Conservation (phyloP, 495 filamentous ascomycete species). For the Neurospora africana region DNA sequence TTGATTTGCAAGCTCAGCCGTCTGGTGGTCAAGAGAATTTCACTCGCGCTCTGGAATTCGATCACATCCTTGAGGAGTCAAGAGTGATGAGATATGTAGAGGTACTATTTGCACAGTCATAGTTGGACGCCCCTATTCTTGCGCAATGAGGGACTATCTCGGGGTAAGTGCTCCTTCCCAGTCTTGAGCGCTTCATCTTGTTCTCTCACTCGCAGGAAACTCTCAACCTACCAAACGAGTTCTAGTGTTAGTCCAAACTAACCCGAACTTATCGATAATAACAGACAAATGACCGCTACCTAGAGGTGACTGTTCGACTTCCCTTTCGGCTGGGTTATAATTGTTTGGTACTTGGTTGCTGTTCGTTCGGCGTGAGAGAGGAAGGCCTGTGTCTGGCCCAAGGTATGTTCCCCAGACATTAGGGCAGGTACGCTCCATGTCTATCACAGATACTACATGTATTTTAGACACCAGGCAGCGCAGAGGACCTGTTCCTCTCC, state of each 20-base stretch:
- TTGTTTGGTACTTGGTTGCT: no score
- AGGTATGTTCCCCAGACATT: neutral
- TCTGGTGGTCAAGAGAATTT: neutral
- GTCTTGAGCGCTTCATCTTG: neutral
- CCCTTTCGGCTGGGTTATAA: neutral
- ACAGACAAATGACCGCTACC: neutral
- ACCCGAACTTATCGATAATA: neutral
- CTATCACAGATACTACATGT: neutral
- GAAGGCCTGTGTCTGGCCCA: neutral
- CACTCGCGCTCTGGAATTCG: neutral
- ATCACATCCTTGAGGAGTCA: neutral
- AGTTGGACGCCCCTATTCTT: neutral
- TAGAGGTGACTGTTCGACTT: neutral
- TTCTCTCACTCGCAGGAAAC: neutral
- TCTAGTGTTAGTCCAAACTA: neutral
- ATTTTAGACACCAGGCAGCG: neutral
- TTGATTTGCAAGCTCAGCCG: neutral
- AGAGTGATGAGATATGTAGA: neutral
- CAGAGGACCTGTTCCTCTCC: neutral
- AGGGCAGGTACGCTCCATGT: neutral
- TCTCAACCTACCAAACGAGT: neutral
- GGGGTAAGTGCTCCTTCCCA: neutral
- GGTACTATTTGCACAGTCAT: neutral
- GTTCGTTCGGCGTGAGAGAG: neutral
- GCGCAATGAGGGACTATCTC: neutral